phyloP scores from a whole-genome alignment of 164 flowering plant genomes.

The Paratinospora sagittata region DNA sequence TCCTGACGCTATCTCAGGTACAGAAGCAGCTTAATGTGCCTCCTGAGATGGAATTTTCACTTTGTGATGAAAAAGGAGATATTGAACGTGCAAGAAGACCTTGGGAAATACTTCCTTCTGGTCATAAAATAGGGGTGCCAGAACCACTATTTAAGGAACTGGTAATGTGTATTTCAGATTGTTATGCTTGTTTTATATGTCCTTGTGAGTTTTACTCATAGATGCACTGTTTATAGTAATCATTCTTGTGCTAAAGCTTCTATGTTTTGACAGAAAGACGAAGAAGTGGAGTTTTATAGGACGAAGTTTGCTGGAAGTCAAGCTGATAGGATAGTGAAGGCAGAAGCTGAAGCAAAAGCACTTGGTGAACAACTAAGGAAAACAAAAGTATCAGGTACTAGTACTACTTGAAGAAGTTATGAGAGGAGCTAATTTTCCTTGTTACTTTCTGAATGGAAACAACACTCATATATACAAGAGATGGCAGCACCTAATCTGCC shows the following conservation, averaged over 20 bases:
- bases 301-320: constrained; percentile 90
- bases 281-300: constrained; percentile 49
- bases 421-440: too few species aligned
- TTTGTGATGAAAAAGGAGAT: constrained; percentile 61
- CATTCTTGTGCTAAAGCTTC: constrained; percentile 1
- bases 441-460: too few species aligned
- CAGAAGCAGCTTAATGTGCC: constrained; percentile 80
- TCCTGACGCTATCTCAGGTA: constrained; percentile 39
- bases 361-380: constrained; percentile 58
- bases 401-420: too few species aligned
- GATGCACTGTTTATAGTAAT: neutral
- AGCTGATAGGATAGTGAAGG: constrained; percentile 67
- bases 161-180: constrained; percentile 35
- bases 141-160: constrained; percentile 74
- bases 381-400: constrained; percentile 64
- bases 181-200: neutral
- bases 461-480: too few species aligned
- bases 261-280: constrained; percentile 55
- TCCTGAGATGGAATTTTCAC: constrained; percentile 41
- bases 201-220: neutral
- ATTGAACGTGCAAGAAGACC: constrained; percentile 53
- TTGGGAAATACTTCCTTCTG: constrained; percentile 71
- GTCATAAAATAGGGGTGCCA: constrained; percentile 80
- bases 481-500: too few species aligned
- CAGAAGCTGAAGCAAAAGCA: constrained; percentile 61